Evolutionary conservation across 2,329 filamentous ascomycete species (phyloP).

Genomic region (Boeremia lycopersici): DNA sequence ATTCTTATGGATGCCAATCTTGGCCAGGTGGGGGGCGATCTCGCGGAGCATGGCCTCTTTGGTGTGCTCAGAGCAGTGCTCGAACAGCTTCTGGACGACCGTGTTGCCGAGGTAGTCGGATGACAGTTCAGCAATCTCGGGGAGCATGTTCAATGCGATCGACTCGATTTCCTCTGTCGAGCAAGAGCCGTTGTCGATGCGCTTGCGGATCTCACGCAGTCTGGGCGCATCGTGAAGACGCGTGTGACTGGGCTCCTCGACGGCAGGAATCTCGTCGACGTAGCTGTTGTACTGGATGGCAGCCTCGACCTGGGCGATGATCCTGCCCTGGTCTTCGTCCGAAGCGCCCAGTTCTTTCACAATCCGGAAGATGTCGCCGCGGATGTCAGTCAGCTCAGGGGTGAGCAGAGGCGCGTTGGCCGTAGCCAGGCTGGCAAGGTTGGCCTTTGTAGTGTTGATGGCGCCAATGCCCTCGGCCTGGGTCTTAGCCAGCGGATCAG

Average conservation of each 20-base stretch:
- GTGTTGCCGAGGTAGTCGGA: slow-evolving; percentile 98
- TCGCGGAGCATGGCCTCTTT: slow-evolving; percentile 89
- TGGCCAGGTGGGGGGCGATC: slow-evolving; percentile 89
- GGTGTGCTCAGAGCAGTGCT: slow-evolving; percentile 88
- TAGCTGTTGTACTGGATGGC: slow-evolving; percentile 77
- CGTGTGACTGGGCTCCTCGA: slow-evolving; percentile 86
- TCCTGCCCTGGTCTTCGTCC: slow-evolving; percentile 75
- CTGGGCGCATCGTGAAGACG: slow-evolving; percentile 92
- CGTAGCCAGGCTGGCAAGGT: slow-evolving; percentile 51
- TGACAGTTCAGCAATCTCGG: slow-evolving; percentile 91
- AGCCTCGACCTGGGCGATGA: slow-evolving; percentile 74
- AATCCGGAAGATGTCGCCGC: slow-evolving; percentile 82
- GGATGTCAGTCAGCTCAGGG: slow-evolving; percentile 76
- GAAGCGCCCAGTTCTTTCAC: slow-evolving; percentile 86
- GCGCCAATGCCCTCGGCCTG: slow-evolving; percentile 50
- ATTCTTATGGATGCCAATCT: slow-evolving; percentile 99
- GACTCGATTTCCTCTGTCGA: slow-evolving; percentile 87
- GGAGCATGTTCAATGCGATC: slow-evolving; percentile 91
- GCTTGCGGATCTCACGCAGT: slow-evolving; percentile 93
- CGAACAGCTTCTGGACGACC: slow-evolving; percentile 98
- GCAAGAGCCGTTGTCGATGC: slow-evolving; percentile 93
- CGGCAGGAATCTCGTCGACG: slow-evolving; percentile 82
- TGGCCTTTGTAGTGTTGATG: slow-evolving; percentile 39
- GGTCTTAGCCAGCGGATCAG: slow-evolving; percentile 74
- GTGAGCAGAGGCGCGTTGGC: slow-evolving; percentile 66